Evolutionary conservation across 768 basidiomycete species (phyloP).

Genomic region (Hypsizygus marmoreus): DNA sequence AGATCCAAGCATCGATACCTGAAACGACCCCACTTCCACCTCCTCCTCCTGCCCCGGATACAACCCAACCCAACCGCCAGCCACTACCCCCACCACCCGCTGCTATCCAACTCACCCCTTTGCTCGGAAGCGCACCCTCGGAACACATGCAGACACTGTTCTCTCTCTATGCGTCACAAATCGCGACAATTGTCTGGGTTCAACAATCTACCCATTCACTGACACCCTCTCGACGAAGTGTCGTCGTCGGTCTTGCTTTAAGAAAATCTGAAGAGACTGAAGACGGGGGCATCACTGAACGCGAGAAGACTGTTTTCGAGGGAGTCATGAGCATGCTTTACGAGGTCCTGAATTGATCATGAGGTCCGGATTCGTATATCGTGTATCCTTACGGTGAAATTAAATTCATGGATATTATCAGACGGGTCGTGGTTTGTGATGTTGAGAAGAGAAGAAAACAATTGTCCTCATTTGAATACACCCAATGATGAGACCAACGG

Average conservation of each 20-base stretch:
- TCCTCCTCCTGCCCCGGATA: slow-evolving; percentile 37
- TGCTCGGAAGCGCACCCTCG: slow-evolving; percentile 76
- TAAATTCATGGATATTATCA: neutral
- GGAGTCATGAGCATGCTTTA: slow-evolving; percentile 52
- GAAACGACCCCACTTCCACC: slow-evolving; percentile 57
- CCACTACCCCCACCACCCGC: slow-evolving; percentile 63
- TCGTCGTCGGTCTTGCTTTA: slow-evolving; percentile 79
- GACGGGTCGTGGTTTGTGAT: neutral
- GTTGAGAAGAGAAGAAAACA: neutral
- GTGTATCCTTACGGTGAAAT: neutral
- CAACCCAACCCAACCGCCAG: slow-evolving; percentile 31
- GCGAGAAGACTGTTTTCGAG: slow-evolving; percentile 47
- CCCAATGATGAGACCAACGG: no score
- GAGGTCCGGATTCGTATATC: slow-evolving; percentile 20
- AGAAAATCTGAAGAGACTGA: slow-evolving; percentile 33
- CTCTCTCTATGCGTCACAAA: slow-evolving; percentile 82
- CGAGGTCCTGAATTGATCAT: slow-evolving; percentile 33
- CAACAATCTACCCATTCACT: slow-evolving; percentile 41
- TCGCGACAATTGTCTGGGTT: slow-evolving; percentile 83
- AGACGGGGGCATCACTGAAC: slow-evolving; percentile 30
- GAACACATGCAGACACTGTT: slow-evolving; percentile 71
- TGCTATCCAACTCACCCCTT: slow-evolving; percentile 71
- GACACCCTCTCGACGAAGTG: slow-evolving; percentile 50
- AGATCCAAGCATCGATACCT: slow-evolving; percentile 86
- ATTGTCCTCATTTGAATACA: no score